These are phyloP conservation scores for Magnusiomyces fungicola DNA, from an alignment of 1,139 yeast genomes.

Conservation along the genomic window DNA sequence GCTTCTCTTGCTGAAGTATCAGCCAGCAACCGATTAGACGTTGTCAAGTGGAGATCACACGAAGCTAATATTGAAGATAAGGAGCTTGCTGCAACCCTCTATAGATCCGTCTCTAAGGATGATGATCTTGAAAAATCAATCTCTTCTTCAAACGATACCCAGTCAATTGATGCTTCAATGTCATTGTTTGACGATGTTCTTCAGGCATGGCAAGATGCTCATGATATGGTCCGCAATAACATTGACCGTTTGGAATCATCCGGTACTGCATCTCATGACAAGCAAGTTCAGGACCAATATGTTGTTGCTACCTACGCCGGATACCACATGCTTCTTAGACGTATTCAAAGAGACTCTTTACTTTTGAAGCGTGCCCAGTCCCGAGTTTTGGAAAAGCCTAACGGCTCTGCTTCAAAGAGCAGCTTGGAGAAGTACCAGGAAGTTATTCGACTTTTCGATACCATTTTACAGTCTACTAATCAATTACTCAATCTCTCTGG, in stretches of 20 bases:
- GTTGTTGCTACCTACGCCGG: slow-evolving; percentile 67
- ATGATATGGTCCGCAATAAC: slow-evolving; percentile 44
- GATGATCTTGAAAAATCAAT: not conserved
- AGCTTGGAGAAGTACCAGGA: slow-evolving; percentile 38
- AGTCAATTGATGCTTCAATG: slow-evolving; percentile 28
- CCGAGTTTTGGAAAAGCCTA: slow-evolving; percentile 27
- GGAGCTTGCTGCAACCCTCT: slow-evolving; percentile 58
- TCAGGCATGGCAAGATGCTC: slow-evolving; percentile 50
- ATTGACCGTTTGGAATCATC: slow-evolving; percentile 40
- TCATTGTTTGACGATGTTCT: slow-evolving; percentile 40
- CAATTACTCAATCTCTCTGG: slow-evolving; percentile 80
- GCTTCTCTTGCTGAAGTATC: slow-evolving; percentile 20
- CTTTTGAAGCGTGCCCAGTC: slow-evolving; percentile 31
- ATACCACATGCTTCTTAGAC: slow-evolving; percentile 57
- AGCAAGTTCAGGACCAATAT: slow-evolving; percentile 63
- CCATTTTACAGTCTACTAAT: slow-evolving; percentile 42
- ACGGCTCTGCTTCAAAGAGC: slow-evolving; percentile 19
- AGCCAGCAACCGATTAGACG: slow-evolving; percentile 23
- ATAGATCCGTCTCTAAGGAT: slow-evolving; percentile 28
- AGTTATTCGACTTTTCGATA: slow-evolving; percentile 43
- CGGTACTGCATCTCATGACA: slow-evolving; percentile 36
- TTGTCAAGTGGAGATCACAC: slow-evolving; percentile 66
- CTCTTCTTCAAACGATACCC: slow-evolving; percentile 22
- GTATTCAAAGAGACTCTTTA: slow-evolving; percentile 63
- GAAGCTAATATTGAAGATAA: slow-evolving; percentile 63